Evolutionary conservation across 768 basidiomycete species (phyloP), one percentile per base, ranked within the genome.

Genomic region (Boletales sp.): DNA sequence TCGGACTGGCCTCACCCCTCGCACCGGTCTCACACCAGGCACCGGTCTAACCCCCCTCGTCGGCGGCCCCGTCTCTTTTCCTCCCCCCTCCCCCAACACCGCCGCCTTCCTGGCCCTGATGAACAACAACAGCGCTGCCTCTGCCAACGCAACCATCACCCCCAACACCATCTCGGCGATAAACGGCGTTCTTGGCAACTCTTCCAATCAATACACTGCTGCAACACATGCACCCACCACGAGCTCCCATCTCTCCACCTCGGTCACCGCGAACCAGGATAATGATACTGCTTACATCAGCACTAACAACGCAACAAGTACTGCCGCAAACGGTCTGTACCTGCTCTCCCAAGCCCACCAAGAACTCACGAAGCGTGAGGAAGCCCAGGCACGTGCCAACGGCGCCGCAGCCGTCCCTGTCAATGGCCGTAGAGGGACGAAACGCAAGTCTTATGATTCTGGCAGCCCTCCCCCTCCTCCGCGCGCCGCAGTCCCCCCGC

Each of bases 341-440:
- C 76, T 97, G 42, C 83, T 97, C 46, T 87, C 85, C 1, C 94
- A 97, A 70, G 94, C 94, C 25, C 94, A 96, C 65, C 94, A 96
- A 67, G 94, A 95, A 75, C 82, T 96, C 52, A 90, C 90, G 34
- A 95, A 94, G 72, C 83, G 91, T n/a, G 93, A 95, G 69, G 88
- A 91, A 65, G 84, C 86, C 0, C 83, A 87, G 63, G 79, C 80
- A 53, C 79, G 84, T 57, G 80, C 82, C 43, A 72, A 73, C 45
- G 70, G 68, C 40, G 62, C 71, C 17, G 70, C 67, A 46, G 52
- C 63, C 34, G 54, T 62, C 48, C 57, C 63, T 56, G 54, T 53
- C 32, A 63, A 63, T 44, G 60, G 57, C 46, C 60, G 74, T 62
- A 81, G 87, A 38, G 79, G 80, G 2, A 74, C 81, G 8, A 92